phyloP scores from a whole-genome alignment of 2,329 filamentous ascomycete species.

The Calonectria multiphialidica region DNA sequence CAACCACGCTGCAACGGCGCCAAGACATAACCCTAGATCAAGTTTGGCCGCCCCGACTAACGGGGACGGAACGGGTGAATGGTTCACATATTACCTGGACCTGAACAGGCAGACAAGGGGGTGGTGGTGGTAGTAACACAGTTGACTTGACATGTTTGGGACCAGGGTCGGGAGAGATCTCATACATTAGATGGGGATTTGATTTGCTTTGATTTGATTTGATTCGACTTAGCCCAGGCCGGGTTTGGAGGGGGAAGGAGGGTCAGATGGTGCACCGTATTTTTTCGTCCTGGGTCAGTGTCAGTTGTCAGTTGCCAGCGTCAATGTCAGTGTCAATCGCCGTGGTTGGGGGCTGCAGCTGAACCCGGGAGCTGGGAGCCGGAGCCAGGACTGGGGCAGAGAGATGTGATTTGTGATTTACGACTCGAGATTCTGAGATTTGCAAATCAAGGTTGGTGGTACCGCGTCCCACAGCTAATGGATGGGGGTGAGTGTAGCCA shows the following conservation, averaged over 20 bases:
- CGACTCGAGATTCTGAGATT: constrained; percentile 7
- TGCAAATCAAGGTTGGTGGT: neutral
- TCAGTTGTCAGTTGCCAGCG: too few species aligned
- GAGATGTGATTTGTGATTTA: constrained; percentile 1
- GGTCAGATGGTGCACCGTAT: neutral
- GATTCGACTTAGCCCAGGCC: too few species aligned
- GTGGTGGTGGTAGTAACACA: constrained; percentile 4
- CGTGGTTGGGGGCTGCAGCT: constrained; percentile 4
- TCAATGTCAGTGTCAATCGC: neutral
- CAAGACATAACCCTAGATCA: neutral
- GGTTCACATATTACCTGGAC: neutral
- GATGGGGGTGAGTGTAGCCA: constrained; percentile 18
- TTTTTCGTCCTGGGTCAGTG: neutral
- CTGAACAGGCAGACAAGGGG: neutral
- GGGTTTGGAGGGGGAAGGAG: neutral
- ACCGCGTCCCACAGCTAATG: neutral
- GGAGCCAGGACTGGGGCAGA: neutral
- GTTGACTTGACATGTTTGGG: constrained; percentile 6
- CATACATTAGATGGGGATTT: constrained; percentile 7
- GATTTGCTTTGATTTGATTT: too few species aligned
- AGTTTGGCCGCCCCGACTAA: neutral
- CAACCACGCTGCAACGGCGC: constrained; percentile 4
- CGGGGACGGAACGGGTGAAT: constrained; percentile 4
- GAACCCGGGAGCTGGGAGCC: constrained; percentile 4
- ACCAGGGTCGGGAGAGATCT: neutral